These are phyloP conservation scores for Hygrocybe coccinea DNA, from an alignment of 768 basidiomycete species.

Conservation along the genomic window DNA sequence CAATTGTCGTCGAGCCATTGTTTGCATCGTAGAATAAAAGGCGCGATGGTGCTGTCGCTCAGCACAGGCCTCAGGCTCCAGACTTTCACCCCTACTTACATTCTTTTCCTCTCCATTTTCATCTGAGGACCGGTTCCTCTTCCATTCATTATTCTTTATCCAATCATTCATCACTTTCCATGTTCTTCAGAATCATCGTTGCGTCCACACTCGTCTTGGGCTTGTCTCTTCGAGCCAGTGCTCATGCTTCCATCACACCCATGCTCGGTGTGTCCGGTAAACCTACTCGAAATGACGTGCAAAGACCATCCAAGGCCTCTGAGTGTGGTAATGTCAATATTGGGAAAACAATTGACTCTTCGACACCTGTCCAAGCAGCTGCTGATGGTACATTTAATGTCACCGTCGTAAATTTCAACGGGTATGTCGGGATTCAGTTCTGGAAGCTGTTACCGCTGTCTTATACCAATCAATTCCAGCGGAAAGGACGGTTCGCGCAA, in stretches of 20 bases:
- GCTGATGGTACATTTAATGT: conserved; percentile 40
- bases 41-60: too few species aligned
- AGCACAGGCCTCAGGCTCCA: too few species aligned
- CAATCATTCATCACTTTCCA: conserved; percentile 1
- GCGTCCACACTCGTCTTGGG: conserved; percentile 29
- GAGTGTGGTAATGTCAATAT: conserved; percentile 45
- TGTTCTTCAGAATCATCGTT: conserved; percentile 30
- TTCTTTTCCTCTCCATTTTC: neutral
- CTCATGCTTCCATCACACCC: conserved; percentile 41
- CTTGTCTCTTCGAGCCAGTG: conserved; percentile 34
- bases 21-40: too few species aligned
- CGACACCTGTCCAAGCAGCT: conserved; percentile 34
- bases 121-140: conserved; percentile 1
- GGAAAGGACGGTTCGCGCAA: conserved; percentile 46
- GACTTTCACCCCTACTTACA: too few species aligned
- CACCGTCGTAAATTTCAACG: conserved; percentile 44
- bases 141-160: neutral
- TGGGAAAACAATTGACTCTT: conserved; percentile 35
- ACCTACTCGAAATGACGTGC: conserved; percentile 31
- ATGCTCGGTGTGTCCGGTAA: conserved; percentile 35
- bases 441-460: neutral
- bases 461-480: conserved; percentile 18
- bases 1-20: too few species aligned
- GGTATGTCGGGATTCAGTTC: conserved; percentile 27
- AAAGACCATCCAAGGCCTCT: conserved; percentile 26